phyloP scores from a whole-genome alignment of 805 yeast species.

The Candida stauntonica region DNA sequence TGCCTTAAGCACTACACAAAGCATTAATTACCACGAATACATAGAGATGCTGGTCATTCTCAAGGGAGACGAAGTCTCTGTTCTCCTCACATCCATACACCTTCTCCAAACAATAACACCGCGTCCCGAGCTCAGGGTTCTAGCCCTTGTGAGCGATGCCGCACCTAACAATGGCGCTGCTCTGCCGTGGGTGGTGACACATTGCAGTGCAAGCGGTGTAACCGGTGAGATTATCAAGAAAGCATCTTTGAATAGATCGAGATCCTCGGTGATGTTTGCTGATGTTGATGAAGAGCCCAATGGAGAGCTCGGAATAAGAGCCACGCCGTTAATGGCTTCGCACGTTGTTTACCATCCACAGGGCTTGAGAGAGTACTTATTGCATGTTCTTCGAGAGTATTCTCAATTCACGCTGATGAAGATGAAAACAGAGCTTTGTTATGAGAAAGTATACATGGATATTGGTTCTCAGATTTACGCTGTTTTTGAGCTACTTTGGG shows the following conservation, averaged over 20 bases:
- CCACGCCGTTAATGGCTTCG: conserved; percentile 5
- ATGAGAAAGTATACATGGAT: neutral
- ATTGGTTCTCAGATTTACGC: neutral
- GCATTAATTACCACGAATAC: too few species aligned
- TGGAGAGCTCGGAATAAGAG: neutral
- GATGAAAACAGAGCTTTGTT: neutral
- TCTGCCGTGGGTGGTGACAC: too few species aligned
- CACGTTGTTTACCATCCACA: conserved; percentile 7
- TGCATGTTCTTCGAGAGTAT: neutral
- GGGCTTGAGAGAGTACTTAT: conserved; percentile 4
- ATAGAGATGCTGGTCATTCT: too few species aligned
- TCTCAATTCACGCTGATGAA: conserved; percentile 1
- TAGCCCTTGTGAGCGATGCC: neutral
- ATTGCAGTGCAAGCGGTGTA: too few species aligned
- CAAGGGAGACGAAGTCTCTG: conserved; percentile 4
- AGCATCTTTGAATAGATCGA: conserved; percentile 7
- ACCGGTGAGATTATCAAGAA: neutral
- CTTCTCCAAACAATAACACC: neutral
- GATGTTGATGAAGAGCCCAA: neutral
- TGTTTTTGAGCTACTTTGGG: too few species aligned
- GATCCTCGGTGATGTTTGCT: conserved; percentile 9
- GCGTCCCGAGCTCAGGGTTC: neutral
- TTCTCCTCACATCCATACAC: neutral
- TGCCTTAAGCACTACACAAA: too few species aligned
- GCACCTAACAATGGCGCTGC: neutral